Conservation (phyloP, 805 yeast species). For the Clavispora asparagi region DNA sequence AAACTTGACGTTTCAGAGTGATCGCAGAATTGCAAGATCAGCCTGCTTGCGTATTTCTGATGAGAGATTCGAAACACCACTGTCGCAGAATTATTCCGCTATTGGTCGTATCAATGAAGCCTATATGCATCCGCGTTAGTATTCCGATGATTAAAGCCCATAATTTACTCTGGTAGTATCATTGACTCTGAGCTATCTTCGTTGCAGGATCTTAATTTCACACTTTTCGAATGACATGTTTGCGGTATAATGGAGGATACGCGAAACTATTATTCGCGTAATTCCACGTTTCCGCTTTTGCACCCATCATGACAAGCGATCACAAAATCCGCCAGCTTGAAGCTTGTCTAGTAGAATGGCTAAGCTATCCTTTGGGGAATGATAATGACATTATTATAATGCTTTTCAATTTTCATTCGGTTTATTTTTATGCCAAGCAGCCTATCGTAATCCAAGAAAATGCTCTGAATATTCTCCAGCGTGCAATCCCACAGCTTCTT, state of each 20-base stretch:
- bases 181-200: no score
- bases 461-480: background rate
- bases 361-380: background rate
- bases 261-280: background rate
- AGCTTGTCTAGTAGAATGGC: background rate
- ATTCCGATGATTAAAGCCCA: no score
- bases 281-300: background rate
- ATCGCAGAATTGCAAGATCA: background rate
- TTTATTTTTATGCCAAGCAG: background rate
- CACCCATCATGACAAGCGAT: background rate
- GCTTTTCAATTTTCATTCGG: background rate
- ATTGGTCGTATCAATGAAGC: no score
- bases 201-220: background rate
- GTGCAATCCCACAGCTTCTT: background rate
- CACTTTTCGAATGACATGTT: background rate
- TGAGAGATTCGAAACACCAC: background rate
- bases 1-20: background rate
- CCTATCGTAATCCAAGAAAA: background rate
- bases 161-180: no score
- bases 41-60: background rate
- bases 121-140: no score
- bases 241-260: no score
- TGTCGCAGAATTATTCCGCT: background rate
- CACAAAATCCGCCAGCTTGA: background rate
- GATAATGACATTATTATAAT: background rate